Base-by-base conservation (phyloP, 208 protist species). In the Acanthamoeba castellanii region DNA sequence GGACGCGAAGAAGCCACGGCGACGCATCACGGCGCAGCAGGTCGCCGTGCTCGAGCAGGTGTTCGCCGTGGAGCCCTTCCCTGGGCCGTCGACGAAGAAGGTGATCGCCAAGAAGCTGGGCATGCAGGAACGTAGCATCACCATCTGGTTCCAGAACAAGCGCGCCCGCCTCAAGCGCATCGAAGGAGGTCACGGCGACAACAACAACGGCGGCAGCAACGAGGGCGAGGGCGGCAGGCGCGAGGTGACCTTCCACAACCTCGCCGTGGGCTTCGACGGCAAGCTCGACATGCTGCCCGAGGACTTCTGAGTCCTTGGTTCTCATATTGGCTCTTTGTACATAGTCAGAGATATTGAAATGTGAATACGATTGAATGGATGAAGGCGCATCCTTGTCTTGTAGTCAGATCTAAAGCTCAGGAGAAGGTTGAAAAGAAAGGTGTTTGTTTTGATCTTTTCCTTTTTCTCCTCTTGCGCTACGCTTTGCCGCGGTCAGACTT, bases 61-160 rank as follows among this genome's bases (percentile, higher is more conserved):
- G 52, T 89, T 89, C 27, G 82, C 82, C 13, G 47, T 89, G 14
- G 82, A 89, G 82, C 82, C 82, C 6, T 89, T 89, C 34, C 82
- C 82, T 1, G 47, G 52, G 14, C 82, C 82, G 27, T 68, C 47
- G 55, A 89, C 55, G 14, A 89, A 89, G 55, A 66, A 89, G 34
- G 47, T 89, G 82, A 57, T 89, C 2, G 47, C 82, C 25, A 57
- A 89, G 55, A 89, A 89, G 82, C 50, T 89, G 50, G 47, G 52
- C 45, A 89, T 89, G 82, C 14, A 66, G 47, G 82, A 89, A 42
- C 47, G 82, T 25, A 64, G 45, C 34, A 66, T 89, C 82, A 89
- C 82, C 82, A 61, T 89, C 82, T 89, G 82, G 82, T 89, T 89
- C 55, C 82, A 89, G 82, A 89, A 89, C 82, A 89, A 89, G 82